Base-by-base conservation (phyloP, 148 eudicot species). In the Chenopodium suecicum region DNA sequence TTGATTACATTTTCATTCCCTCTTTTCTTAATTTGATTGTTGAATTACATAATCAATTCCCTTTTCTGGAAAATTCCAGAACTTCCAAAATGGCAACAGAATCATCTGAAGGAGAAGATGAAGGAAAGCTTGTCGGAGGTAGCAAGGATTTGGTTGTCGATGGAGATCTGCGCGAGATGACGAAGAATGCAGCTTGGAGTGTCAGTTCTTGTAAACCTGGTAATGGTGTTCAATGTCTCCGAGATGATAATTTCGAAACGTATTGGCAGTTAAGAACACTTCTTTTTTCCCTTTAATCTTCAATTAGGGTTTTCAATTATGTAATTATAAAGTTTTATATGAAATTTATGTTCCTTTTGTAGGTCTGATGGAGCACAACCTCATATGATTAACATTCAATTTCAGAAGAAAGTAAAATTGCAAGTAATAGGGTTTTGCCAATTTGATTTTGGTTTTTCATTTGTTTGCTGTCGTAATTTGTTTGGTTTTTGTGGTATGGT, bases 311-410 rank as follows among this genome's bases (percentile, higher is more conserved):
- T 37, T 37, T 37, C 44, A 37, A 5, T 5, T 37, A 37, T 37
- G 7, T 37, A 37, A 37, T 37, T 37, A 37, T 37, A 32, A 60
- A 56, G 31, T 70, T 1, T 50, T 69, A 32, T 34, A 10, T 63
- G 70, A 1, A 50, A 50, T 78, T 85, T 72, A 71, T 54, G 2
- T 69, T 84, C 75, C 83, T 37, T 37, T 37, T 37, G 44, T 37
- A 93, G 98, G 79, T 95, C 98, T 10, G 98, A 95, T 86, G 99
- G 98, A 75, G 92, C 94, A 8, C 99, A 95, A 77, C 99, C 99
- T 81, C 99, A 93, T 84, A 89, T 92, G 63, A 95, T 93, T 9
- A 95, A 95, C 82, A 91, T 95, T 84, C 99, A 95, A 73, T 95
- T 95, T 86, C 99, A 95, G 81, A 95, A 91, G 90, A 95, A 93